Percentiles rank a stretch among this genome's conserved stretches.
Conservation (phyloP, 352 stramenopile genomes). For the Pythium phragmitis region DNA sequence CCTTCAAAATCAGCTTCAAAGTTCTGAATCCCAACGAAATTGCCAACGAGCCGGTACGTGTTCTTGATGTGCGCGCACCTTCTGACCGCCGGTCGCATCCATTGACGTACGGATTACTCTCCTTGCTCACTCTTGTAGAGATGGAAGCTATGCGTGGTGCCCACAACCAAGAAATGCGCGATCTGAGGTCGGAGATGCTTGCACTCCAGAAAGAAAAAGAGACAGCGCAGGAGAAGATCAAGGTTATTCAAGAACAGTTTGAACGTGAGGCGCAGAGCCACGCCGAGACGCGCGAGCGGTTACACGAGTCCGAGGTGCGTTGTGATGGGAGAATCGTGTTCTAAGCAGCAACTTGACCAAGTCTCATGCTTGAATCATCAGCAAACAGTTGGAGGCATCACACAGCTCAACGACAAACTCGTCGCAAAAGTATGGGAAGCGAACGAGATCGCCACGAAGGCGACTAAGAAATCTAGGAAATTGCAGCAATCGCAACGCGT, state of each 20-base stretch:
- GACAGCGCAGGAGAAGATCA: conserved; percentile 30
- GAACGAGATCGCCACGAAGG: conserved; percentile 51
- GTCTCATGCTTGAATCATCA: conserved; percentile 15
- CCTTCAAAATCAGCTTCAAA: conserved; percentile 47
- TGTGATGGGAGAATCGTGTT: not conserved
- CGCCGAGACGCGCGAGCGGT: conserved; percentile 40
- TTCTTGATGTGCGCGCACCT: not conserved
- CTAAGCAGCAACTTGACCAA: not conserved
- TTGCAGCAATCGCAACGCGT: conserved; percentile 47
- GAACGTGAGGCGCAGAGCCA: conserved; percentile 47
- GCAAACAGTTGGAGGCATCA: conserved; percentile 65
- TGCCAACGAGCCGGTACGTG: conserved; percentile 36
- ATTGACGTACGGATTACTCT: not conserved
- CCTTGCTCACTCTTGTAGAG: conserved; percentile 27
- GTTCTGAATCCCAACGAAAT: conserved; percentile 40
- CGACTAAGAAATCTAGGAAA: conserved; percentile 57
- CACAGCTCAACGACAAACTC: conserved; percentile 73
- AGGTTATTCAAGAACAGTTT: conserved; percentile 38
- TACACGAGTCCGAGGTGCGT: conserved; percentile 61
- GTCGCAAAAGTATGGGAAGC: conserved; percentile 62
- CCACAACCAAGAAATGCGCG: conserved; percentile 32
- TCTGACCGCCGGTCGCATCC: not conserved
- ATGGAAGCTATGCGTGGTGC: conserved; percentile 34
- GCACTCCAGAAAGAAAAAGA: conserved; percentile 33
- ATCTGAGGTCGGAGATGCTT: conserved; percentile 37